Conservation (phyloP, 2,329 filamentous ascomycete species). For the Clarireedia paspali region DNA sequence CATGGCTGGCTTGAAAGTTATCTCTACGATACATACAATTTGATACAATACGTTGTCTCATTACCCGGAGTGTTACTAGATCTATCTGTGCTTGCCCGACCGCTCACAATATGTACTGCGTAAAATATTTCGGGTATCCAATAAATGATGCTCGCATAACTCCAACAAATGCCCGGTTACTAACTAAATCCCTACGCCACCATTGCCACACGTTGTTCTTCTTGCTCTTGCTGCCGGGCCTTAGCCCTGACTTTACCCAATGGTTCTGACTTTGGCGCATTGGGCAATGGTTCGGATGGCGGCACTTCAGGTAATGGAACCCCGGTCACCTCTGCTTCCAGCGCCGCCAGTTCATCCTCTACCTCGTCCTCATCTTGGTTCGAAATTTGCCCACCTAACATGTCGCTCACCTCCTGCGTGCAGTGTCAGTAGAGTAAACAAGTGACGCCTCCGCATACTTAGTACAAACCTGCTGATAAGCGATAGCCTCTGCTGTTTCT, state of each 20-base stretch:
- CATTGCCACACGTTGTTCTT: conserved; percentile 25
- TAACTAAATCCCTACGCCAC: conserved; percentile 19
- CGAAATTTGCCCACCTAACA: conserved; percentile 81
- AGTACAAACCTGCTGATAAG: conserved; percentile 73
- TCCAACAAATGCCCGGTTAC: conserved; percentile 22
- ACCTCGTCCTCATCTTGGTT: conserved; percentile 97
- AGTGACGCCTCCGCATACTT: neutral
- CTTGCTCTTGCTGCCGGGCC: conserved; percentile 20
- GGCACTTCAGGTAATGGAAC: conserved; percentile 26
- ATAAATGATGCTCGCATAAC: conserved; percentile 15
- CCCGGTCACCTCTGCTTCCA: conserved; percentile 57
- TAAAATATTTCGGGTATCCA: conserved; percentile 18
- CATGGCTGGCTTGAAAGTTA: too few species aligned
- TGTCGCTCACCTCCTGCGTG: conserved; percentile 77
- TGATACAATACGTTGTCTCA: too few species aligned
- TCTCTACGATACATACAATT: too few species aligned
- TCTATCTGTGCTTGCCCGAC: neutral
- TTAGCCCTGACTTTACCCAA: conserved; percentile 21
- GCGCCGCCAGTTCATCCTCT: conserved; percentile 82
- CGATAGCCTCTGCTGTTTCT: conserved; percentile 81
- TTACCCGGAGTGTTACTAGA: neutral
- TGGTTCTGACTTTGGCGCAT: conserved; percentile 23
- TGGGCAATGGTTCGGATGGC: conserved; percentile 21
- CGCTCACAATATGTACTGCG: neutral
- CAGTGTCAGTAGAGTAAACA: conserved; percentile 3